Evolutionary conservation across 345 rosid species (phyloP).

Genomic region (Rhodomyrtus tomentosa): DNA sequence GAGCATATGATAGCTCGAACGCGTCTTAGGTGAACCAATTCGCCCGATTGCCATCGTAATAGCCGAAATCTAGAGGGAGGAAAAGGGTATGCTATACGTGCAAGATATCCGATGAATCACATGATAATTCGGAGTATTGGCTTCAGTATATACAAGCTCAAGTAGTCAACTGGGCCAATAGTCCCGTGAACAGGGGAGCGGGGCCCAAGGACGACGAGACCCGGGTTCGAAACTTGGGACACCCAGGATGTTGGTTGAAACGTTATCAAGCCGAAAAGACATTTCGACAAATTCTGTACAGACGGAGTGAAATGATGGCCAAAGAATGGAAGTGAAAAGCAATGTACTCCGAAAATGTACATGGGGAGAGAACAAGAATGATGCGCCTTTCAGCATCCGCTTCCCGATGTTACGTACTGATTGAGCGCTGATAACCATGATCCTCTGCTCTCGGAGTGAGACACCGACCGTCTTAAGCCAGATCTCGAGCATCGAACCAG

Average conservation of each 20-base stretch:
- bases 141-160: background rate
- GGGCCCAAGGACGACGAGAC: background rate
- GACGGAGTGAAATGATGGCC: background rate
- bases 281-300: background rate
- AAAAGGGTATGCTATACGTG: background rate
- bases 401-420: conserved; percentile 50
- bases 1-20: background rate
- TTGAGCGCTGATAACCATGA: conserved; percentile 76
- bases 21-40: background rate
- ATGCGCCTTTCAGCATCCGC: conserved; percentile 38
- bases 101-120: background rate
- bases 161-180: background rate
- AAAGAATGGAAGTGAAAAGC: background rate
- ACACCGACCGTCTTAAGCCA: conserved; percentile 35
- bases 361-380: background rate
- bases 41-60: background rate
- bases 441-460: conserved; percentile 33
- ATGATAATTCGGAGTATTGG: background rate
- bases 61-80: background rate
- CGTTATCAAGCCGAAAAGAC: background rate
- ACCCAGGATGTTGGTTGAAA: background rate
- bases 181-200: background rate
- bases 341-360: background rate
- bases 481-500: conserved; percentile 42
- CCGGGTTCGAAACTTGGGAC: background rate